phyloP scores from a whole-genome alignment of 352 stramenopile genomes.

The Pythium folliculosum region DNA sequence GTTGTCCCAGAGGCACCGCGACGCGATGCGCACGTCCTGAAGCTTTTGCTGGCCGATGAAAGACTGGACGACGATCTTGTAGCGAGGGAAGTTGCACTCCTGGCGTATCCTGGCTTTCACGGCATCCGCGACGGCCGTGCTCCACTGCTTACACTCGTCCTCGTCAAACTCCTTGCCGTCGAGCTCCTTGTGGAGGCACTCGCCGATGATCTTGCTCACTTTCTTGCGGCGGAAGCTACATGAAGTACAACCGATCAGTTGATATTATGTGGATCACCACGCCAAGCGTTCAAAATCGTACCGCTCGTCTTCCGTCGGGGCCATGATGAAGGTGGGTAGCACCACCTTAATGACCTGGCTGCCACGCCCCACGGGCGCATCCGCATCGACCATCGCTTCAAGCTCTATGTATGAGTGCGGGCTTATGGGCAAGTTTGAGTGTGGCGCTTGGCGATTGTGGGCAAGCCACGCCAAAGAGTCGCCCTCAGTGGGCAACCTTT shows the following conservation, averaged over 20 bases:
- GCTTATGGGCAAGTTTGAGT: not conserved
- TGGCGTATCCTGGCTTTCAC: conserved; percentile 62
- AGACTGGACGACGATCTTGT: conserved; percentile 94
- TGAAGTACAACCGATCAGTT: not conserved
- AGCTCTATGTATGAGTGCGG: not conserved
- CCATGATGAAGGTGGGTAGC: conserved; percentile 86
- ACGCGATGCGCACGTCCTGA: conserved; percentile 93
- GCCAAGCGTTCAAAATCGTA: conserved; percentile 11
- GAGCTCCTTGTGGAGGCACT: conserved; percentile 68
- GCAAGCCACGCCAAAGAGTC: conserved; percentile 6
- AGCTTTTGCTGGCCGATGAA: conserved; percentile 93
- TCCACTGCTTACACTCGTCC: conserved; percentile 68
- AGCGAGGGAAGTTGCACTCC: conserved; percentile 82
- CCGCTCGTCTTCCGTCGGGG: conserved; percentile 75
- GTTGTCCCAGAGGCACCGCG: conserved; percentile 93
- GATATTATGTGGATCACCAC: not conserved
- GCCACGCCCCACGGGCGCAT: conserved; percentile 37
- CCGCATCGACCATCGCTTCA: conserved; percentile 52
- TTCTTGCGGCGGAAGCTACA: conserved; percentile 72
- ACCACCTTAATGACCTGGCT: conserved; percentile 81
- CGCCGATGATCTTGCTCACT: conserved; percentile 69
- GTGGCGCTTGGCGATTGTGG: not conserved
- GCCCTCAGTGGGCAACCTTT: conserved; percentile 7
- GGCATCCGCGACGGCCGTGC: conserved; percentile 59
- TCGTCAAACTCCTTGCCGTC: conserved; percentile 79